Evolutionary conservation across 129 eudicot genomes (phyloP).

Genomic region (Oenanthe sinensis): DNA sequence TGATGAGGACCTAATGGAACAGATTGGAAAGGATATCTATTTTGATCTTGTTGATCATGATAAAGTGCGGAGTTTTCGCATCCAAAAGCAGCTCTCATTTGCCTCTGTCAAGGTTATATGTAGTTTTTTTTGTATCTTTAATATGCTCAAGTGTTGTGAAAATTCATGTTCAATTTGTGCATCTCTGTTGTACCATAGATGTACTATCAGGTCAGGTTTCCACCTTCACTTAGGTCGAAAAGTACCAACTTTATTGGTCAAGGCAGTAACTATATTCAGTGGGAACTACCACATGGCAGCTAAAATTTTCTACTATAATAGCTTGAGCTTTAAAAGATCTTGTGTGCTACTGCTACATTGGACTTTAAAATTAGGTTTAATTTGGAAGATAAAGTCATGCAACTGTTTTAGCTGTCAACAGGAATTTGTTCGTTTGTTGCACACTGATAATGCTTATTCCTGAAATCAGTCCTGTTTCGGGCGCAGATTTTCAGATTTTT

Average conservation of each 20-base stretch:
- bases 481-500: not conserved
- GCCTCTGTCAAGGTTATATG: slow-evolving; percentile 60
- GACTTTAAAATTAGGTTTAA: too few species aligned
- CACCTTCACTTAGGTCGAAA: too few species aligned
- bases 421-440: not conserved
- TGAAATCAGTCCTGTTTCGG: not conserved
- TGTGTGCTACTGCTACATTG: too few species aligned
- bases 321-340: too few species aligned
- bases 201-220: too few species aligned
- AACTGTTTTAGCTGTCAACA: not conserved
- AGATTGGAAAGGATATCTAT: slow-evolving; percentile 82
- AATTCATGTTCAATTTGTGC: too few species aligned
- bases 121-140: not conserved
- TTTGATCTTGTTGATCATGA: slow-evolving; percentile 97
- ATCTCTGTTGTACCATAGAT: too few species aligned
- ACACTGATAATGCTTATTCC: not conserved
- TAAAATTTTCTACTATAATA: too few species aligned
- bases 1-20: slow-evolving; percentile 74
- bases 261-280: too few species aligned
- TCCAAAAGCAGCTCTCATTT: slow-evolving; percentile 79
- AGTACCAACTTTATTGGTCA: too few species aligned
- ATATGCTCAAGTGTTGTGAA: not conserved
- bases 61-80: slow-evolving; percentile 81
- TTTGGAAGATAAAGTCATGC: too few species aligned
- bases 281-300: too few species aligned